Evolutionary conservation across 176 grass and related monocot species (phyloP).

Genomic region (Melocanna baccifera): DNA sequence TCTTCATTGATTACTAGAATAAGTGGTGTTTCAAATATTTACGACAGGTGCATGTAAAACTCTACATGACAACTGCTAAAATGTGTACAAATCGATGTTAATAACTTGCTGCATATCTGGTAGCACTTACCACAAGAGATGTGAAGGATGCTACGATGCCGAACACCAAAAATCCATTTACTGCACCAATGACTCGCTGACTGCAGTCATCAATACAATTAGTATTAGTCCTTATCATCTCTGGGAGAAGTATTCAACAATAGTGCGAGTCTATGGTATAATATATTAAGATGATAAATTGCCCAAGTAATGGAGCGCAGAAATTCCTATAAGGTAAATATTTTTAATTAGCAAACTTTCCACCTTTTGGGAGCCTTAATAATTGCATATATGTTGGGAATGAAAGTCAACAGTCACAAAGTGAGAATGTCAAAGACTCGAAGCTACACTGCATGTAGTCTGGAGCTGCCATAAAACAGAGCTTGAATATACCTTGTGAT

Average conservation of each 20-base stretch:
- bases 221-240: conserved; percentile 5
- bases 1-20: neutral
- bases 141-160: conserved; percentile 78
- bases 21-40: neutral
- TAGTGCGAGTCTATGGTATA: neutral
- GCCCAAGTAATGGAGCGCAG: neutral
- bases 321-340: neutral
- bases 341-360: neutral
- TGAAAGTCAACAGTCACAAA: too few relatives aligned
- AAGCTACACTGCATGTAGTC: neutral
- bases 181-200: conserved; percentile 72
- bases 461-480: neutral
- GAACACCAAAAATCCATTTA: conserved; percentile 78
- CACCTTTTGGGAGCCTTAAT: neutral
- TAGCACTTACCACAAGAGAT: conserved; percentile 79
- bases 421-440: too few relatives aligned
- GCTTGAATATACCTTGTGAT: neutral
- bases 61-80: neutral
- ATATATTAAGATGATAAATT: neutral
- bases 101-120: neutral
- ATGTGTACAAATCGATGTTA: neutral
- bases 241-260: neutral
- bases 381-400: neutral
- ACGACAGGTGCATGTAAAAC: neutral
- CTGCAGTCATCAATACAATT: conserved; percentile 47